Percentiles rank a stretch among this genome's conserved stretches.
Conservation (phyloP, 2,329 filamentous ascomycete genomes). For the Microcera coccophila region DNA sequence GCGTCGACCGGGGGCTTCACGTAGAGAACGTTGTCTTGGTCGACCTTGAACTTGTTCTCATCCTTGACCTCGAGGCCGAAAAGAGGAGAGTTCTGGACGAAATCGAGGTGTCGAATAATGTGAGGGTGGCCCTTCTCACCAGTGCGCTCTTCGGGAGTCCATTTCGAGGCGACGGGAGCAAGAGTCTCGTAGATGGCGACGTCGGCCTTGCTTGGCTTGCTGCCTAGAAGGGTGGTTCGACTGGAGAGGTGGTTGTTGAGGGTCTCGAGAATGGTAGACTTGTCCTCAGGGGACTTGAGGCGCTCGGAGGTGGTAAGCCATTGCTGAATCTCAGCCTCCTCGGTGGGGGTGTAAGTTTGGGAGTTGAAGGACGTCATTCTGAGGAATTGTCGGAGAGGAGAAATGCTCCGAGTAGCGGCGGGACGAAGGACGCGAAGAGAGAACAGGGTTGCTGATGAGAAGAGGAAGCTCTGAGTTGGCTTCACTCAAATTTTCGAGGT, state of each 20-base stretch:
- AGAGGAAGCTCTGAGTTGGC: slow-evolving; percentile 25
- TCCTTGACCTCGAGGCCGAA: slow-evolving; percentile 66
- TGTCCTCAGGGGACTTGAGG: slow-evolving; percentile 54
- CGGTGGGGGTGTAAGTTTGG: slow-evolving; percentile 68
- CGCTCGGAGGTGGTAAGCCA: slow-evolving; percentile 78
- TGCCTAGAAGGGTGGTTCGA: slow-evolving; percentile 83
- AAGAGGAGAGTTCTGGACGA: slow-evolving; percentile 84
- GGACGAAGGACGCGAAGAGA: slow-evolving; percentile 38
- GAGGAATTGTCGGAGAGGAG: slow-evolving; percentile 37
- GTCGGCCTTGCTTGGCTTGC: slow-evolving; percentile 85
- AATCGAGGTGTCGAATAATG: slow-evolving; percentile 87
- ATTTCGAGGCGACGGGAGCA: slow-evolving; percentile 70
- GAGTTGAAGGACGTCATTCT: slow-evolving; percentile 64
- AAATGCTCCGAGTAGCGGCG: slow-evolving; percentile 32
- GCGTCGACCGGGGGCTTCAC: slow-evolving; percentile 85
- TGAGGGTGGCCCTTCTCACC: slow-evolving; percentile 86
- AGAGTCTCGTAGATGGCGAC: slow-evolving; percentile 77
- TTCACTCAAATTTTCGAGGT: slow-evolving; percentile 17
- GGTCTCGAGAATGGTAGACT: slow-evolving; percentile 66
- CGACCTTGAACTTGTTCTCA: slow-evolving; percentile 70
- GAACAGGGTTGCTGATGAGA: slow-evolving; percentile 35
- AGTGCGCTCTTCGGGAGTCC: slow-evolving; percentile 82
- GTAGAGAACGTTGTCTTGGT: slow-evolving; percentile 76
- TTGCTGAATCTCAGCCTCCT: slow-evolving; percentile 83
- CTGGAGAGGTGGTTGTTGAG: slow-evolving; percentile 85